phyloP scores from a whole-genome alignment of 1,284 basidiomycete genomes.

The Irpex lacteus region DNA sequence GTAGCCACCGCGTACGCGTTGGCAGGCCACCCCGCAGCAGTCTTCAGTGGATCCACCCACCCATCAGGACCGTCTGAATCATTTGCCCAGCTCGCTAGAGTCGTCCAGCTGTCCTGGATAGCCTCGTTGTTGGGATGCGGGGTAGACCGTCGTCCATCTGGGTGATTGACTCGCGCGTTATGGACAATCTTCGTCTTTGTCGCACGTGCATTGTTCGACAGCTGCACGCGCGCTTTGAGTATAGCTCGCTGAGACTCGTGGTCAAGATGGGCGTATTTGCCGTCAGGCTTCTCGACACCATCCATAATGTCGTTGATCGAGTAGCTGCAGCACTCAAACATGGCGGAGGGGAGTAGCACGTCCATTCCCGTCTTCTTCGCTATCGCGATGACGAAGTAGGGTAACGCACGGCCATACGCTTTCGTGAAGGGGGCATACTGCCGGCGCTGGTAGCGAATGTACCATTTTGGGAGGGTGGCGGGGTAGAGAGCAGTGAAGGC shows the following conservation, averaged over 20 bases:
- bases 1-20: not conserved
- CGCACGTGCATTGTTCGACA: not conserved
- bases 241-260: conserved; percentile 1
- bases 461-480: conserved; percentile 3
- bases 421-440: conserved; percentile 1
- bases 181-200: not conserved
- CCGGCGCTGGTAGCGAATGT: conserved; percentile 1
- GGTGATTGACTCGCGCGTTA: not conserved
- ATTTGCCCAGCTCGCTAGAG: not conserved
- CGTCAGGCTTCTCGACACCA: not conserved
- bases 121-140: not conserved
- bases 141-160: not conserved
- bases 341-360: conserved; percentile 7
- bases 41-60: not conserved
- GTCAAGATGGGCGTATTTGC: not conserved
- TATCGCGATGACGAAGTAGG: conserved; percentile 1
- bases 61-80: not conserved
- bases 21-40: not conserved
- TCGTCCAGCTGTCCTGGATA: not conserved
- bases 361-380: conserved; percentile 3
- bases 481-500: conserved; percentile 10
- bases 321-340: conserved; percentile 9
- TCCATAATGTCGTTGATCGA: conserved; percentile 4
- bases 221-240: not conserved
- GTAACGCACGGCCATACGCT: conserved; percentile 2